Percentiles rank a stretch among this genome's conserved stretches.
Evolutionary conservation across 345 rosid genomes (phyloP).

Genomic region (Dovyalis caffra): DNA sequence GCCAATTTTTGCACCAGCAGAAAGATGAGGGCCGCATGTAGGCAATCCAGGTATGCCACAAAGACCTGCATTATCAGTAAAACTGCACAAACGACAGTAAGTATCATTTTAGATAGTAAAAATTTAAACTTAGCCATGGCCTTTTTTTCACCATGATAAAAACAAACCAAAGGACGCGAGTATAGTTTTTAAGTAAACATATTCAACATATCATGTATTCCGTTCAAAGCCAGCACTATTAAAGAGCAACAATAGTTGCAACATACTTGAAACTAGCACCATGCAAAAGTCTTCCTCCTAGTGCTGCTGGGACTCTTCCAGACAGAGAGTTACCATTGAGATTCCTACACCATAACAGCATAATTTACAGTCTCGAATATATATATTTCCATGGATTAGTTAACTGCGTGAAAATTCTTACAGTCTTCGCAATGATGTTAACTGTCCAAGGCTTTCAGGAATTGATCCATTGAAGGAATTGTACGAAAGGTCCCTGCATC

Average conservation of each 20-base stretch:
- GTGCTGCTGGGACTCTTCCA: slow-evolving; percentile 80
- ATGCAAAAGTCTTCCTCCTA: slow-evolving; percentile 91
- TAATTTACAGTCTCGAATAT: slow-evolving; percentile 1
- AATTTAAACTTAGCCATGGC: not conserved
- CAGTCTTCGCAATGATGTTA: slow-evolving; percentile 73
- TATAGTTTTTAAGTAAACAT: not conserved
- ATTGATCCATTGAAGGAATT: slow-evolving; percentile 82
- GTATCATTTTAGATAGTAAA: slow-evolving; percentile 6
- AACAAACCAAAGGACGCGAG: not conserved
- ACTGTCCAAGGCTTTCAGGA: slow-evolving; percentile 84
- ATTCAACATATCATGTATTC: not conserved
- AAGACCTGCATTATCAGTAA: slow-evolving; percentile 90
- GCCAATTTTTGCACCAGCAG: slow-evolving; percentile 81
- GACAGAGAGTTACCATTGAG: slow-evolving; percentile 87
- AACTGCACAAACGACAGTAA: slow-evolving; percentile 48
- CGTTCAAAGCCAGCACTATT: not conserved
- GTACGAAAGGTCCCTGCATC: slow-evolving; percentile 92
- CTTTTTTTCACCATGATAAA: not conserved
- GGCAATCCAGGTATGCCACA: slow-evolving; percentile 97
- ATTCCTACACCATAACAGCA: slow-evolving; percentile 52
- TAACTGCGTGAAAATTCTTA: slow-evolving; percentile 36
- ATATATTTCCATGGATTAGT: not conserved
- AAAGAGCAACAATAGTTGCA: slow-evolving; percentile 6
- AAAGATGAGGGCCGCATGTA: slow-evolving; percentile 72
- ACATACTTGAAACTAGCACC: slow-evolving; percentile 96